Evolutionary conservation across 345 rosid genomes (phyloP), one percentile per base, ranked within the genome.

Genomic region (Nasturtium officinale): DNA sequence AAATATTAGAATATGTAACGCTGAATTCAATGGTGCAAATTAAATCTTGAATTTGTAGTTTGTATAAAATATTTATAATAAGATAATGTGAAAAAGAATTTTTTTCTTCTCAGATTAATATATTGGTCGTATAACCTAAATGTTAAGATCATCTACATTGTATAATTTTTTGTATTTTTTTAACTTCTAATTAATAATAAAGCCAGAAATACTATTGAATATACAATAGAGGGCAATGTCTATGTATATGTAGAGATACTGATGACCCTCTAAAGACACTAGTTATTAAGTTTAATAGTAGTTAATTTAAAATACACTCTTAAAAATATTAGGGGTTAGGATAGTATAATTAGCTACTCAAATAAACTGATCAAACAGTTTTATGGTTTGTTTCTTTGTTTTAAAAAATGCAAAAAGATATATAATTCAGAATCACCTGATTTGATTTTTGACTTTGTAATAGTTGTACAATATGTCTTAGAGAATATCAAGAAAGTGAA

Each of bases 401-500:
- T 83, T 83, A 10, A 90, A 80, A 35, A 89, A 85, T 23, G 75
- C 83, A 85, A 81, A 83, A 53, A 2, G 88, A 84, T 91, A 76
- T 56, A 82, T 74, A 61, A 88, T 86, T 45, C 3, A 66, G 67
- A 64, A 81, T 85, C 67, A 86, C 88, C 0, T 82, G 83, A 12
- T 86, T 94, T 71, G 89, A 91, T 55, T 15, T 37, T 61, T 67
- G 51, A 57, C 61, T 66, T 66, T 46, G 87, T 82, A 74, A 78
- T 80, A 92, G 96, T 77, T 92, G 98, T 64, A 77, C 92, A 0
- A 92, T 92, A 32, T 92, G 98, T 75, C 87, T 90, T 30, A 90
- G 80, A 43, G 98, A 92, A 69, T 90, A 92, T 75, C 85, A 82
- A 74, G 79, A 87, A 5, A 84, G 86, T 47, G 98, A 90, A 33